Percentiles rank a stretch among this genome's conserved stretches.
Evolutionary conservation across 148 eudicot genomes (phyloP).

Genomic region (Talinum fruticosum): DNA sequence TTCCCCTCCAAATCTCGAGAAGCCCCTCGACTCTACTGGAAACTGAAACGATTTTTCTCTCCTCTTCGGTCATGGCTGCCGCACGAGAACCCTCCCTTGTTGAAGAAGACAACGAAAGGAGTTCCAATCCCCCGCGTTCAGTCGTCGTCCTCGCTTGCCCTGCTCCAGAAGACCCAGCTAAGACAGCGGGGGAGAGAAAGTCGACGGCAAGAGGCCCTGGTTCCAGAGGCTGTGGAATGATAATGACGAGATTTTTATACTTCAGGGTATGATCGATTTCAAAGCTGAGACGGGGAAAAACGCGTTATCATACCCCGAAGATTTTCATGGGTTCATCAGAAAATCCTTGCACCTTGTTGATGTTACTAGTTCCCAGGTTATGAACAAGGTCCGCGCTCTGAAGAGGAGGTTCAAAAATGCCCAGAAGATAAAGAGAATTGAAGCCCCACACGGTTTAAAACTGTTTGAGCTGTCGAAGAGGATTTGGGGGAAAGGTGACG

Average conservation of each 20-base stretch:
- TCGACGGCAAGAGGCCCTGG: constrained; percentile 15
- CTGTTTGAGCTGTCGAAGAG: constrained; percentile 36
- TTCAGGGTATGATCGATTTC: constrained; percentile 52
- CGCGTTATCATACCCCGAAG: constrained; percentile 25
- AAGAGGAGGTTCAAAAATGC: constrained; percentile 33
- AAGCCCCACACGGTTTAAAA: constrained; percentile 29
- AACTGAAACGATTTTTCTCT: too few species aligned
- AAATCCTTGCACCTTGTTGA: constrained; percentile 28
- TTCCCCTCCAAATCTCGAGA: too few species aligned
- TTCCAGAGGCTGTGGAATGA: constrained; percentile 52
- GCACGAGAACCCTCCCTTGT: too few species aligned
- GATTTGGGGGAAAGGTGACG: constrained; percentile 31
- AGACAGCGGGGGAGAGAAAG: constrained; percentile 10
- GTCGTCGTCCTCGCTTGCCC: too few species aligned
- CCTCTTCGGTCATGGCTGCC: too few species aligned
- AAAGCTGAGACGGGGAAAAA: constrained; percentile 24
- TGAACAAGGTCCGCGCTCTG: constrained; percentile 35
- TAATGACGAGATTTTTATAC: constrained; percentile 45
- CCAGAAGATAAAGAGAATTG: constrained; percentile 15
- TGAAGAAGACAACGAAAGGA: too few species aligned
- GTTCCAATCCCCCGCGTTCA: too few species aligned
- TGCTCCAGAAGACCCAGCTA: not conserved
- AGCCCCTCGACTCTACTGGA: too few species aligned
- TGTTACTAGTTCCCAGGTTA: constrained; percentile 32
- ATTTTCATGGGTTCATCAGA: constrained; percentile 37